Conservation (phyloP, 116 monocot genomes). For the Trichopus zeylanicus region DNA sequence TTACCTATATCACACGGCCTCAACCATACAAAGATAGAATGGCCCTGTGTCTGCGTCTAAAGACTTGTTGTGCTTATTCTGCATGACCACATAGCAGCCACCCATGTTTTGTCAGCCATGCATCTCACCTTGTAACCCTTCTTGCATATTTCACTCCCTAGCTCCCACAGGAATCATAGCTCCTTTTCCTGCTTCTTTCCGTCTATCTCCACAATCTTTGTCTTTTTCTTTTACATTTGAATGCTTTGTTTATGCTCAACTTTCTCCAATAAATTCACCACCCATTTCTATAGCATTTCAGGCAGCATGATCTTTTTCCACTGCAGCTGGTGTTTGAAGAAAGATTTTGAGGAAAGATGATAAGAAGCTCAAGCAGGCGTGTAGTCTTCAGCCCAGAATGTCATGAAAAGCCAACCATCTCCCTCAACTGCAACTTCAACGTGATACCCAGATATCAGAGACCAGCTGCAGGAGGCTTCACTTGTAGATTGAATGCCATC, state of each 20-base stretch:
- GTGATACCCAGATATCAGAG: neutral
- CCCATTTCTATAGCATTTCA: neutral
- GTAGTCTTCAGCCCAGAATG: constrained; percentile 22
- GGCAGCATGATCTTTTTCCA: neutral
- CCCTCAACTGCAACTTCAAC: neutral
- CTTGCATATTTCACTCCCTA: no score
- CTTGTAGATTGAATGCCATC: neutral
- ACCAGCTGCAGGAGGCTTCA: neutral
- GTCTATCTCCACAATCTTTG: no score
- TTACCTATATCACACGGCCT: no score
- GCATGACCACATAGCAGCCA: no score
- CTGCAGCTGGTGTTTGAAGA: no score
- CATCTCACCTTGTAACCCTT: no score
- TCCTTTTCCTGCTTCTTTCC: no score
- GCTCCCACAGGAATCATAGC: no score
- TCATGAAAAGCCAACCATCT: constrained; percentile 9
- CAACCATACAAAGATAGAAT: no score
- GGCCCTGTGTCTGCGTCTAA: no score
- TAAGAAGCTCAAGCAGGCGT: constrained; percentile 14
- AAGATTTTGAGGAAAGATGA: constrained; percentile 14
- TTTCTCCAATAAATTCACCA: neutral
- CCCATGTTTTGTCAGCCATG: no score
- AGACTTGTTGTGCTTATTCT: no score
- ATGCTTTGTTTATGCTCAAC: neutral
- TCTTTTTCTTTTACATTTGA: neutral